Evolutionary conservation across 2,329 filamentous ascomycete species (phyloP).

Genomic region (Chaetomium sp.): DNA sequence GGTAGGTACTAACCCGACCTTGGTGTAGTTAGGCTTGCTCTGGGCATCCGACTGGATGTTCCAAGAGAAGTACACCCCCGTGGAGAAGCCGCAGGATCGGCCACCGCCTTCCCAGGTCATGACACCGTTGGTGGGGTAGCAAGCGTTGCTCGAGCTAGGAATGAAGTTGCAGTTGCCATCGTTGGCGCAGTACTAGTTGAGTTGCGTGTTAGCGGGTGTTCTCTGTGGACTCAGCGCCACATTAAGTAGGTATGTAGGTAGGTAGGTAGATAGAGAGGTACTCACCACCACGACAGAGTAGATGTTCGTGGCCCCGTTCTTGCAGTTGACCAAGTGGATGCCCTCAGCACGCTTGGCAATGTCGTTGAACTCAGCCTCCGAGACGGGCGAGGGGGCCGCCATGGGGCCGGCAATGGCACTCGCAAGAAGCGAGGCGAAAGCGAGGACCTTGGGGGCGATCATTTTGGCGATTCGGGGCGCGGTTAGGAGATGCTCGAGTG

Average conservation of each 20-base stretch:
- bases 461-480: not conserved
- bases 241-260: not conserved
- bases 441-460: not conserved
- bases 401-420: not conserved
- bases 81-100: not conserved
- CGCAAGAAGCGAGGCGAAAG: not conserved
- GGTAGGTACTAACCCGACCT: not conserved
- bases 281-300: not conserved
- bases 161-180: not conserved
- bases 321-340: not conserved
- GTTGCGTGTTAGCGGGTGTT: not conserved
- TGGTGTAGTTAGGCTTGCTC: not conserved
- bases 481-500: not conserved
- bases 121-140: not conserved
- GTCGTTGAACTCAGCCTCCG: not conserved
- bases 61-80: not conserved
- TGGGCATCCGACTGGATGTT: not conserved
- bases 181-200: not conserved
- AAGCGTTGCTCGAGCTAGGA: not conserved
- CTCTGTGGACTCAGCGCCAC: not conserved
- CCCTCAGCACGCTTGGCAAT: not conserved
- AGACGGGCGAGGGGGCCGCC: not conserved
- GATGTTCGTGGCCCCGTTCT: not conserved
- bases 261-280: no score
- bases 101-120: not conserved